Evolutionary conservation across 2,329 filamentous ascomycete species (phyloP), one percentile per base, ranked within the genome.

Genomic region (Rutstroemia sp.): DNA sequence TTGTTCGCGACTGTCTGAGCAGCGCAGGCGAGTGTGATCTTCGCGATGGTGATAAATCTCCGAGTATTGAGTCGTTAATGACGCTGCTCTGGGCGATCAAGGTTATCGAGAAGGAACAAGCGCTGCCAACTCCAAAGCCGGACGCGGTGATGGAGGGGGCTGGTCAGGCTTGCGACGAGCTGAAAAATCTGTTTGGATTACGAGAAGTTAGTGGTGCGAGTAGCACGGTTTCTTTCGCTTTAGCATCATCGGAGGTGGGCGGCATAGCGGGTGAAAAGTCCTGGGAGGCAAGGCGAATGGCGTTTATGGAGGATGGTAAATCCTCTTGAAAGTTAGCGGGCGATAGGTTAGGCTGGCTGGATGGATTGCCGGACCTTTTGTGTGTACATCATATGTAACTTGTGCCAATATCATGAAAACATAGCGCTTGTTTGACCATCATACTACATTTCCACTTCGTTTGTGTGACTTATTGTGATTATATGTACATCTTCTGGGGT

Each of bases 31-130:
- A 59, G 56, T 60, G 58, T 62, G 57, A 59, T 65, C 59, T 60
- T 66, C 59, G 42, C 54, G 58, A 57, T 54, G 53, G 45, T 52
- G 53, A 46, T 48, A 57, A 60, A 50, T 63, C 62, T 54, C 62
- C 65, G 58, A 66, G 64, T 63, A 54, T 67, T 45, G 67, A 66
- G 58, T 54, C 59, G 54, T 61, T 70, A 53, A 68, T 68, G 63
- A 68, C 67, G 62, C 57, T 70, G 56, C 61, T 65, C 55, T 69
- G 67, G 67, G 63, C 65, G 42, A 68, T 65, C 30, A 54, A 62
- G 53, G 60, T 64, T 42, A 66, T 69, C 39, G 62, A 65, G 54
- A 64, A 56, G 42, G 62, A 68, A 59, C 57, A 56, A 60, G 48
- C 58, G 38, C 51, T 59, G 56, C 49, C 60, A 47, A 17, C 44